Percentiles rank a stretch among this genome's conserved stretches.
Evolutionary conservation across 139 green algal genomes (phyloP).

Genomic region (Chlamydomonas sphaeroides): DNA sequence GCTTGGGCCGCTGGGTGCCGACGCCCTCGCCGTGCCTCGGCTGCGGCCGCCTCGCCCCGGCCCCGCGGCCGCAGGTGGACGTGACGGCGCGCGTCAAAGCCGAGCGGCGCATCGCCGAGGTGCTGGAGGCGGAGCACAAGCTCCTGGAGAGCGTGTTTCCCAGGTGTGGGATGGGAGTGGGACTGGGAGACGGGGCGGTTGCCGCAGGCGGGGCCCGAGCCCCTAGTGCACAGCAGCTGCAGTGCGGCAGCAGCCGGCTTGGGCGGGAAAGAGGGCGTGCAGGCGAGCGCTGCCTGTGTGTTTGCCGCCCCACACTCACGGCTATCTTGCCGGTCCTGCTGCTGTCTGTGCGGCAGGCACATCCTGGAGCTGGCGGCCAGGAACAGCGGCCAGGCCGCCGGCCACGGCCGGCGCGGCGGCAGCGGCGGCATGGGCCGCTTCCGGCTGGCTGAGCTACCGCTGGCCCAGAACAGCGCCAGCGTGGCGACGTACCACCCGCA

Average conservation of each 20-base stretch:
- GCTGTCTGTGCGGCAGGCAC: not conserved
- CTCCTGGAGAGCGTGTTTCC: conserved; percentile 41
- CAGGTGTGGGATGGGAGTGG: conserved; percentile 14
- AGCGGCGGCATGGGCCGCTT: not conserved
- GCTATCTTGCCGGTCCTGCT: not conserved
- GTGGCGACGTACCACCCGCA: conserved; percentile 36
- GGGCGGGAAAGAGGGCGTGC: too few relatives aligned
- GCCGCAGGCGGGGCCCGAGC: too few relatives aligned
- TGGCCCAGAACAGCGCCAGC: conserved; percentile 13
- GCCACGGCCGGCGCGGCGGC: not conserved
- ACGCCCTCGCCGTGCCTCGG: too few relatives aligned
- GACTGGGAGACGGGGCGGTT: too few relatives aligned
- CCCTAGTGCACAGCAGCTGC: too few relatives aligned
- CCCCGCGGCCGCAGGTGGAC: not conserved
- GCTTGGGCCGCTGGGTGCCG: too few relatives aligned
- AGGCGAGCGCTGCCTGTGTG: too few relatives aligned
- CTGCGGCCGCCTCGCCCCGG: not conserved
- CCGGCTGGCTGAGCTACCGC: conserved; percentile 13
- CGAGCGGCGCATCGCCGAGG: conserved; percentile 29
- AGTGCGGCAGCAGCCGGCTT: too few relatives aligned
- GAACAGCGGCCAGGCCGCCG: not conserved
- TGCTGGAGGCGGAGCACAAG: conserved; percentile 44
- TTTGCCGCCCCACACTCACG: too few relatives aligned
- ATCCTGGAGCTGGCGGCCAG: conserved; percentile 25
- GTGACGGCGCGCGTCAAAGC: conserved; percentile 24